Percentiles rank a stretch among this genome's conserved stretches.
phyloP scores from a whole-genome alignment of 2,329 filamentous ascomycete species.

The Phialocephala sp. region DNA sequence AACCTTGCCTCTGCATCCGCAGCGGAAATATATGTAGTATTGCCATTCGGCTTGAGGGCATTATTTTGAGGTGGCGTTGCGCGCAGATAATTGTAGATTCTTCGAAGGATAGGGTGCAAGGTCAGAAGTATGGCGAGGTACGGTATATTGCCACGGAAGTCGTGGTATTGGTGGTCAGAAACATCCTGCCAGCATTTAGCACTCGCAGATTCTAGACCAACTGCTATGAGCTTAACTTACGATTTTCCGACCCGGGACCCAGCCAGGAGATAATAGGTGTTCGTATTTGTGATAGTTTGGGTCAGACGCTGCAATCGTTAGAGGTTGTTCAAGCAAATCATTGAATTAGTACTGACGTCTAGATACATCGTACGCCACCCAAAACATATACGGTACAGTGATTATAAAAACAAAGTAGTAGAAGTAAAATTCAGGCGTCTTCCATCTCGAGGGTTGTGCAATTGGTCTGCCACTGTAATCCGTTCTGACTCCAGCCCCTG shows the following conservation, averaged over 20 bases:
- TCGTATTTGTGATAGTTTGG: slow-evolving; percentile 80
- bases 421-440: slow-evolving; percentile 81
- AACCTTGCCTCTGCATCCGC: slow-evolving; percentile 60
- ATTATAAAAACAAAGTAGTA: slow-evolving; percentile 75
- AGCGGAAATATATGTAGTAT: slow-evolving; percentile 49
- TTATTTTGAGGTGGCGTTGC: slow-evolving; percentile 31
- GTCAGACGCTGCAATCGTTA: slow-evolving; percentile 67
- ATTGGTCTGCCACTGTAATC: slow-evolving; percentile 51
- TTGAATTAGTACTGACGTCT: slow-evolving; percentile 60
- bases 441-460: slow-evolving; percentile 76
- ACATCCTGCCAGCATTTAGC: slow-evolving; percentile 66
- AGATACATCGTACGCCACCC: slow-evolving; percentile 85
- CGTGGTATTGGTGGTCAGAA: slow-evolving; percentile 85
- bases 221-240: slow-evolving; percentile 52
- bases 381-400: slow-evolving; percentile 86
- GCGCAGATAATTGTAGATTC: slow-evolving; percentile 64
- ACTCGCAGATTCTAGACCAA: neutral
- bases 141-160: slow-evolving; percentile 85
- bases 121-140: slow-evolving; percentile 76
- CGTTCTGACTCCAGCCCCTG: slow-evolving; percentile 42
- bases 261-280: slow-evolving; percentile 75
- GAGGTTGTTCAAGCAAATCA: neutral
- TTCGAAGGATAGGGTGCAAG: slow-evolving; percentile 80
- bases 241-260: slow-evolving; percentile 91
- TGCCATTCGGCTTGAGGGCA: slow-evolving; percentile 38